These are phyloP conservation scores for Torrubiella hemipterigena DNA, from an alignment of 2,329 filamentous ascomycete genomes.

Conservation along the genomic window DNA sequence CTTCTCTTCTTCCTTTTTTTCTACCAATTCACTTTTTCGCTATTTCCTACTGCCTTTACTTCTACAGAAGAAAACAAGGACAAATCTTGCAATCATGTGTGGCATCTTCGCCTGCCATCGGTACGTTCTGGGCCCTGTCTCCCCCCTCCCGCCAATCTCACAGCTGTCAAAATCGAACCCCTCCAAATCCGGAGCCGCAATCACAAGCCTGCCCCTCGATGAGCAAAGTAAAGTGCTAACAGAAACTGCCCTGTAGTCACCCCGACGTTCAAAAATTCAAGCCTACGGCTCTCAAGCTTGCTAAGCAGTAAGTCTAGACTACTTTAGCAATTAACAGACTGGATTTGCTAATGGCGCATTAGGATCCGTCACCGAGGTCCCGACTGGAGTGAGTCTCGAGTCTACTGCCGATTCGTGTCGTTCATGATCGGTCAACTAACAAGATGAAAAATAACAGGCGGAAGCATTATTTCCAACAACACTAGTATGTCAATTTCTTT, in stretches of 20 bases:
- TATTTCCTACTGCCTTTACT: too few species aligned
- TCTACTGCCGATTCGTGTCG: too few species aligned
- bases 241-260: constrained; percentile 40
- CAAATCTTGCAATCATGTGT: constrained; percentile 74
- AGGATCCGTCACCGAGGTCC: constrained; percentile 93
- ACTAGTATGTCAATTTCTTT: constrained; percentile 55
- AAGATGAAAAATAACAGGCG: constrained; percentile 42
- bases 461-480: constrained; percentile 78
- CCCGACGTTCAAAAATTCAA: constrained; percentile 96
- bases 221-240: constrained; percentile 11
- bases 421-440: constrained; percentile 7
- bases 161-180: constrained; percentile 24
- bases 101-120: constrained; percentile 92
- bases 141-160: constrained; percentile 6
- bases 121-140: constrained; percentile 38
- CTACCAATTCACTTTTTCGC: too few species aligned
- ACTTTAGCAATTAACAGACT: not conserved
- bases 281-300: constrained; percentile 82
- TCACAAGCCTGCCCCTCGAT: constrained; percentile 4
- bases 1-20: too few species aligned
- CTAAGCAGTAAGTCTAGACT: constrained; percentile 67
- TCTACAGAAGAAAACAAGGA: too few species aligned
- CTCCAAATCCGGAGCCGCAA: constrained; percentile 14
- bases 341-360: constrained; percentile 4
- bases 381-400: constrained; percentile 98